phyloP scores from a whole-genome alignment of 2,329 filamentous ascomycete species.

The Ophiostoma populinum region DNA sequence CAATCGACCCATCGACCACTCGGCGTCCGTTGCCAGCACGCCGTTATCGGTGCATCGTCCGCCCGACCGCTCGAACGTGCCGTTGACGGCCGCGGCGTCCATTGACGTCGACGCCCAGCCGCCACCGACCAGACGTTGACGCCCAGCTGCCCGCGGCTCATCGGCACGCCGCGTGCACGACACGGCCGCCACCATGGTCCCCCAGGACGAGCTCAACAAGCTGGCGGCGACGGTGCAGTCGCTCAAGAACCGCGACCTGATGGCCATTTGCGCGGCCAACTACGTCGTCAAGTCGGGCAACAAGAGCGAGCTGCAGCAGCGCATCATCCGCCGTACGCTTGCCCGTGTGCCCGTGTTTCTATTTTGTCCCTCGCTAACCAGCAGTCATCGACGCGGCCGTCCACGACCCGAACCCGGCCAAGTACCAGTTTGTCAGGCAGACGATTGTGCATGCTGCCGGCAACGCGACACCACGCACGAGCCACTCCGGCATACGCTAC shows the following conservation, averaged over 20 bases:
- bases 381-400: constrained; percentile 10
- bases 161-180: too few relatives aligned
- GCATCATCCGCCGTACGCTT: constrained; percentile 54
- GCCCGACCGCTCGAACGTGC: too few relatives aligned
- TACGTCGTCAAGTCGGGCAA: constrained; percentile 63
- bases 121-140: too few relatives aligned
- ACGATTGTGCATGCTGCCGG: constrained; percentile 4
- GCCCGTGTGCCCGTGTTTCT: background rate
- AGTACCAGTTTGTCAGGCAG: constrained; percentile 5
- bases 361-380: background rate
- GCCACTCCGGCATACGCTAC: background rate
- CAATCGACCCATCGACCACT: too few relatives aligned
- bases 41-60: too few relatives aligned
- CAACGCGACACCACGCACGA: background rate
- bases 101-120: too few relatives aligned
- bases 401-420: constrained; percentile 7
- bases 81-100: too few relatives aligned
- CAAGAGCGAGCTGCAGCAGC: constrained; percentile 64
- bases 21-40: too few relatives aligned
- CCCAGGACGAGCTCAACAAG: constrained; percentile 24
- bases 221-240: constrained; percentile 28
- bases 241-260: constrained; percentile 47
- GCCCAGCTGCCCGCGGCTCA: too few relatives aligned
- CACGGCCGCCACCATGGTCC: constrained; percentile 9
- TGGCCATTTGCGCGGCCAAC: constrained; percentile 59